Evolutionary conservation across 352 stramenopile genomes (phyloP), one percentile per base, ranked within the genome.

Genomic region (Phytophthora europaea): DNA sequence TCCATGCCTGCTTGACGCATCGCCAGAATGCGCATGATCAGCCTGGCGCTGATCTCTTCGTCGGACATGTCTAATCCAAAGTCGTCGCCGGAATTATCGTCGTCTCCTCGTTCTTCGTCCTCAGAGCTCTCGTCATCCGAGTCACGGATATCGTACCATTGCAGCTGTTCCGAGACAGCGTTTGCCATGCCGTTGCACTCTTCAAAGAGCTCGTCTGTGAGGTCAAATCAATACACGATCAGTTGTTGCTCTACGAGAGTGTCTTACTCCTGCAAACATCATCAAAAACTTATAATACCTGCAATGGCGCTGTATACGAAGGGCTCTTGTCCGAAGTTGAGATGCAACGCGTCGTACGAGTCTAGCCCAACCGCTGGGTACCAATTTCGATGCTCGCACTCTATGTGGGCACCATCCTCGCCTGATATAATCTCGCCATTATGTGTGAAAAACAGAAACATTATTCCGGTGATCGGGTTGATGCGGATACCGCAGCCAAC

Each of bases 341-440:
- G 76, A 28, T 94, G 88, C 22, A 98, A 73, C 3, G 79, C 80
- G 50, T 94, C 85, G 33, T 88, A 80, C 9, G 88, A 94, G 65
- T 98, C 92, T n/a, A 98, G 23, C 2, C 92, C 92, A 13, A 98
- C 88, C 4, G 92, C 87, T 5, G 92, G 90, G 57, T 88, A 98
- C 83, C 90, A 91, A 2, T 79, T 75, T 7, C 72, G 76, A 58
- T 92, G 81, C 15, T 70, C 48, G 55, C 87, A 92, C 55, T 82
- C 76, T 10, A 93, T 61, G 33, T 72, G 77, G 6, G 70, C 63
- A 8, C 66, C 72, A 28, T 76, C 31, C 58, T 61, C 67, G 73
- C 83, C 63, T 6, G 78, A 72, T 54, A 94, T 78, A 43, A 90
- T 13, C 16, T 88, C 76, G 13, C 89, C 88, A 43, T 90, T 93